Conservation (phyloP, 1,284 basidiomycete species). For the Gymnopus androsaceus region DNA sequence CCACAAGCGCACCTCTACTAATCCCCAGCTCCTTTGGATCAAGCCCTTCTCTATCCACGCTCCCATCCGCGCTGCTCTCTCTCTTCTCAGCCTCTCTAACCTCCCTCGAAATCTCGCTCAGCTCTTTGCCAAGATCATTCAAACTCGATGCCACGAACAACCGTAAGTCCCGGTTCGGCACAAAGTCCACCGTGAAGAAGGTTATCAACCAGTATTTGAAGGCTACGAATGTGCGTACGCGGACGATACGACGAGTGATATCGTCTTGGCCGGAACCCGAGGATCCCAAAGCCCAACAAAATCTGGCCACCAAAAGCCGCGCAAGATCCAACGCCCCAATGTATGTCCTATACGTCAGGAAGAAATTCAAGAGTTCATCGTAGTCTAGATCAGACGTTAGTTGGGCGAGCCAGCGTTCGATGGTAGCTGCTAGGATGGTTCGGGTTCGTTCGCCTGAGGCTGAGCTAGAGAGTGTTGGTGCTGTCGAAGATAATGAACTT, state of each 20-base stretch:
- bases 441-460: conserved; percentile 40
- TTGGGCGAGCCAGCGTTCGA: conserved; percentile 89
- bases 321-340: conserved; percentile 75
- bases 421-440: conserved; percentile 79
- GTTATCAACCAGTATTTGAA: conserved; percentile 85
- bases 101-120: neutral
- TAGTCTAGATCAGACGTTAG: conserved; percentile 82
- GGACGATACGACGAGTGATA: conserved; percentile 70
- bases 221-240: conserved; percentile 84
- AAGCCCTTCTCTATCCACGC: neutral
- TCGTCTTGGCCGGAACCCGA: conserved; percentile 53
- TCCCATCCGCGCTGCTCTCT: neutral
- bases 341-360: conserved; percentile 85
- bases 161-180: conserved; percentile 77
- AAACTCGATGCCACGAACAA: conserved; percentile 74
- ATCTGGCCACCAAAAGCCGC: conserved; percentile 78
- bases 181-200: conserved; percentile 85
- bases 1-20: conserved; percentile 30
- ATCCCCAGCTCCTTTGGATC: conserved; percentile 3
- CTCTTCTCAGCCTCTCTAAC: neutral
- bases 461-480: too few relatives aligned
- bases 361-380: conserved; percentile 82
- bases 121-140: conserved; percentile 72
- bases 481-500: neutral
- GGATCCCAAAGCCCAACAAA: conserved; percentile 81